Evolutionary conservation across 768 basidiomycete species (phyloP), one percentile per base, ranked within the genome.

Genomic region (Serendipita vermifera): DNA sequence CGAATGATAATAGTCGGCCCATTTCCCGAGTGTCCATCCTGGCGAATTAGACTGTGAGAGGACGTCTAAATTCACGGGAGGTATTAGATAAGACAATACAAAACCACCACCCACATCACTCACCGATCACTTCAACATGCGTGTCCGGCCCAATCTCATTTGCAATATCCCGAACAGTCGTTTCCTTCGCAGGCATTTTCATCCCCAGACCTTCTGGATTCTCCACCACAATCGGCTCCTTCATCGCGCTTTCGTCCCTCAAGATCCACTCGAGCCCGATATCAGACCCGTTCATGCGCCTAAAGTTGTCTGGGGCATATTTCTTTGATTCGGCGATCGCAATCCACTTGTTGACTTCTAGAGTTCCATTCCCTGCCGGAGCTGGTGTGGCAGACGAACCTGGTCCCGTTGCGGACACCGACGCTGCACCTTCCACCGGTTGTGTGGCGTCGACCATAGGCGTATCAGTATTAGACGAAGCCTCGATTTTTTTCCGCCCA

Each of bases 111-210:
- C 6, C n/a, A n/a, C 48, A 36, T 41, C 39, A 20, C 46, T 22
- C 22, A 91, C 90, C 91, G 62, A 98, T 94, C 22, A 98, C 94
- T 69, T 96, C 91, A 17, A 98, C 75, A 0, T 86, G 80, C 1
- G 75, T 78, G 60, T 87, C 78, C 51, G 78, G 78, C 3, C 93
- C 94, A 38, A 97, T 77, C 26, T 81, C 71, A 57, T 84, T 73
- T 1, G 84, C 89, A 2, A 98, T 83, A 65, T 92, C 83, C 56
- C 78, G 74, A 36, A 96, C 86, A 0, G 81, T 83, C 55, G 93
- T 78, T 55, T 78, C 73, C 6, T 68, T 61, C 1, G 75, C 68
- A 2, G 93, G 93, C 83, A 97, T 87, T 65, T 81, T 82, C 82
- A 97, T 90, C 7, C 91, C 93, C 39, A 97, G 71, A 4, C 87